Base-by-base conservation (phyloP, 2,329 filamentous ascomycete species). In the Incumbomyces delicatus region DNA sequence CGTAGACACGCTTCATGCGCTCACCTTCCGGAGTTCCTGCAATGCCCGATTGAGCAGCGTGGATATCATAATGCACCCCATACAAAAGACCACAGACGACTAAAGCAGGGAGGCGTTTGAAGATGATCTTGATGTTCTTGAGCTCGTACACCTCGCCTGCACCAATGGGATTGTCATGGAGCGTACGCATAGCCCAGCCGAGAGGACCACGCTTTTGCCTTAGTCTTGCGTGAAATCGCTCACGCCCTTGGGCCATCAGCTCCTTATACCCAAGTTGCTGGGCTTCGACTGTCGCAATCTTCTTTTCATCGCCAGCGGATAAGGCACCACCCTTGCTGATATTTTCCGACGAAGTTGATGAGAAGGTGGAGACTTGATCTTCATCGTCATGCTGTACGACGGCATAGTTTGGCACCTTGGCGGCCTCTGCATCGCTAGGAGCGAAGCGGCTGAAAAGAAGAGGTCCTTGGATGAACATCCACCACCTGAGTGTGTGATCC, bases 111-210 rank as follows among this genome's bases (percentile, higher is more conserved):
- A 89, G 60, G 17, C 85, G 83, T 66, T 78, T 82, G 50, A 71
- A 22, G 17, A 81, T 50, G 42, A 75, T 74, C 60, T 73, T 75
- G 51, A 88, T 67, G 73, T 90, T 90, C 66, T 80, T 70, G 16
- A 74, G 57, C 67, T 90, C 85, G 67, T 90, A 87, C 53, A 89
- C 75, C 58, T 81, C 73, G 44, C 85, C 86, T 14, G 79, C 63
- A 14, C 82, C 82, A 66, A 87, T 76, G 40, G 78, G 83, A 70
- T 88, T 85, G 58, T 84, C 72, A 60, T 78, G 83, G 16, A 89
- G 79, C 42, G 73, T 77, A 56, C 85, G 83, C 81, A 90, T 85
- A 32, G 83, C 86, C 85, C 85, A 89, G 57, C 80, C 85, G n/a
- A 90, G 72, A 42, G 82, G 83, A 20, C 85, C 83, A 1, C 68